Base-by-base conservation (phyloP, 2,329 filamentous ascomycete genomes). In the Fusarium incarnatum region DNA sequence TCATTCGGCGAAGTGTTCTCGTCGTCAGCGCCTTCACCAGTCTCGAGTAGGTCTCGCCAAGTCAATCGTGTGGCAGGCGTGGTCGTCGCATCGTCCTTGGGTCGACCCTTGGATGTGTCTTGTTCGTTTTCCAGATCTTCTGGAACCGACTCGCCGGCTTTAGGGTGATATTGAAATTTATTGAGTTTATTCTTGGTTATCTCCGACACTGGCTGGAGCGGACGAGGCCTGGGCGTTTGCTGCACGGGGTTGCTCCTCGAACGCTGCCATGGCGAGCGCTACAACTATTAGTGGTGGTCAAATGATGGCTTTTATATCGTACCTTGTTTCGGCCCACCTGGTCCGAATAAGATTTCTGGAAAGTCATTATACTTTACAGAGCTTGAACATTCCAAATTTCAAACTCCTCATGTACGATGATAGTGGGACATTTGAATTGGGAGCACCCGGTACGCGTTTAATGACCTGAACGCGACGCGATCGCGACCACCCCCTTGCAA, bases 151-250 rank as follows among this genome's bases (percentile, higher is more conserved):
- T 72, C 73, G 16, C 73, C 69, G 27, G 71, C 59, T 15, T 63
- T 54, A 3, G 74, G 67, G 10, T 80, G 76, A 16, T 83, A 81
- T 54, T 83, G 81, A 68, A 88, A 90, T 59, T 87, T 86, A 74
- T 85, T 86, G 32, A 91, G 82, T 73, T 90, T 91, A 67, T 81
- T 87, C 75, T 87, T 90, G 13, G 89, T 89, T 11, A 82, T 82
- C 32, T 87, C 83, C 41, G 89, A 90, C 15, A 89, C 82, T 20
- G 85, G 83, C 32, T 83, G 80, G 9, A 85, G 77, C 41, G 83
- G 77, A 40, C 78, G 80, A 13, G 80, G 55, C 34, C 74, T 79
- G 40, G 78, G 79, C 22, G 77, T 77, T 59, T 80, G 76, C 42
- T 78, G 79, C 47, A 80, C 76, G 8, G 86, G 82, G 74, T 87